phyloP scores from a whole-genome alignment of 2,329 filamentous ascomycete genomes.

The Fusarium ramigenum region DNA sequence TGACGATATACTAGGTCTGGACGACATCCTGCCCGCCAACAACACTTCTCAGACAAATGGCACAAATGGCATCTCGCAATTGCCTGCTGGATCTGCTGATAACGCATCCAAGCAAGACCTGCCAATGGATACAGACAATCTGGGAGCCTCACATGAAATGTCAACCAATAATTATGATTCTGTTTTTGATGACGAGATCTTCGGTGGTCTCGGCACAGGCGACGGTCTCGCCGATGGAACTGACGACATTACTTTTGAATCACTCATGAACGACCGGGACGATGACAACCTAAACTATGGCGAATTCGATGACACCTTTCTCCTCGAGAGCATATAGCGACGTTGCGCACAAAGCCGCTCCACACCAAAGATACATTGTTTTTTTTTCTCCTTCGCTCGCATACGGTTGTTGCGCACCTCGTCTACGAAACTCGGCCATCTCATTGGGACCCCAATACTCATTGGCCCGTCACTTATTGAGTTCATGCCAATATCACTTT shows the following conservation, averaged over 20 bases:
- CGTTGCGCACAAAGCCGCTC: not conserved
- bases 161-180: slow-evolving; percentile 42
- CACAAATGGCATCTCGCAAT: slow-evolving; percentile 1
- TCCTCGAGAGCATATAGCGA: slow-evolving; percentile 47
- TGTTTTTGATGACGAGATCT: slow-evolving; percentile 56
- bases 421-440: not conserved
- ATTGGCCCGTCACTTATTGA: not conserved
- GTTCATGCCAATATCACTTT: not conserved
- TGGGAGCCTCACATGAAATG: slow-evolving; percentile 17
- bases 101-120: slow-evolving; percentile 22
- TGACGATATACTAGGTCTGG: slow-evolving; percentile 45
- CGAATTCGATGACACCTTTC: slow-evolving; percentile 58
- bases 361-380: not conserved
- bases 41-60: slow-evolving; percentile 23
- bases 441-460: not conserved
- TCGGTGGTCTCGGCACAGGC: slow-evolving; percentile 50
- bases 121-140: not conserved
- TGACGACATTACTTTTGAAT: slow-evolving; percentile 57
- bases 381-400: not conserved
- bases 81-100: slow-evolving; percentile 17
- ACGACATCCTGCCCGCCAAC: slow-evolving; percentile 45
- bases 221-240: slow-evolving; percentile 48
- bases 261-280: slow-evolving; percentile 57
- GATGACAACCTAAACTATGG: slow-evolving; percentile 49
- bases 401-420: not conserved